Conservation (phyloP, 2,329 filamentous ascomycete genomes). For the Cladobotryum mycophilum region DNA sequence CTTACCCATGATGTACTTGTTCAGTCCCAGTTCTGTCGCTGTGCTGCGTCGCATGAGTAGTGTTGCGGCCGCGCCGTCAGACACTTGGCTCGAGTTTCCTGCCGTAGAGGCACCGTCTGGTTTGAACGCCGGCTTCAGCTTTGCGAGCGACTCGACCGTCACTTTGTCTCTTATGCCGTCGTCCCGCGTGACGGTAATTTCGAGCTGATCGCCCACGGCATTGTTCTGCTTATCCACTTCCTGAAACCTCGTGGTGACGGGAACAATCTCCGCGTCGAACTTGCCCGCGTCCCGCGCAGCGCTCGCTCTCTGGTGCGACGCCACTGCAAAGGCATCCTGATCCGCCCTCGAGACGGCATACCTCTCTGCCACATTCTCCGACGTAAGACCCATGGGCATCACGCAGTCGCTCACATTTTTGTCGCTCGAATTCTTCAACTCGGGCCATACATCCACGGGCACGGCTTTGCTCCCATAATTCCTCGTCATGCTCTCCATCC, state of each 20-base stretch:
- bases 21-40: slow-evolving; percentile 65
- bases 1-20: slow-evolving; percentile 66
- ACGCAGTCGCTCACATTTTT: slow-evolving; percentile 77
- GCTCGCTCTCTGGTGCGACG: slow-evolving; percentile 67
- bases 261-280: slow-evolving; percentile 75
- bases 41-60: slow-evolving; percentile 81
- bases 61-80: slow-evolving; percentile 78
- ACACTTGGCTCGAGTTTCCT: slow-evolving; percentile 80
- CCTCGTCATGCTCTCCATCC: slow-evolving; percentile 94
- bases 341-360: slow-evolving; percentile 69
- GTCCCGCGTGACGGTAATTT: slow-evolving; percentile 66
- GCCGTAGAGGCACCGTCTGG: slow-evolving; percentile 71
- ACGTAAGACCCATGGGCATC: slow-evolving; percentile 90
- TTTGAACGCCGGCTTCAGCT: slow-evolving; percentile 82
- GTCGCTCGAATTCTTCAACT: slow-evolving; percentile 55
- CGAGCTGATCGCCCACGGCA: slow-evolving; percentile 48
- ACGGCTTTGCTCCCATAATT: slow-evolving; percentile 87
- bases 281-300: slow-evolving; percentile 60
- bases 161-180: slow-evolving; percentile 73
- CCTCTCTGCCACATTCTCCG: slow-evolving; percentile 76
- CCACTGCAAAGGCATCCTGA: slow-evolving; percentile 76
- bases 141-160: slow-evolving; percentile 62
- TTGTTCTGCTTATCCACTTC: slow-evolving; percentile 56
- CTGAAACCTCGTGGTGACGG: slow-evolving; percentile 65
- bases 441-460: slow-evolving; percentile 73